Evolutionary conservation across 345 rosid genomes (phyloP).

Genomic region (Hibiscus tridactylites): DNA sequence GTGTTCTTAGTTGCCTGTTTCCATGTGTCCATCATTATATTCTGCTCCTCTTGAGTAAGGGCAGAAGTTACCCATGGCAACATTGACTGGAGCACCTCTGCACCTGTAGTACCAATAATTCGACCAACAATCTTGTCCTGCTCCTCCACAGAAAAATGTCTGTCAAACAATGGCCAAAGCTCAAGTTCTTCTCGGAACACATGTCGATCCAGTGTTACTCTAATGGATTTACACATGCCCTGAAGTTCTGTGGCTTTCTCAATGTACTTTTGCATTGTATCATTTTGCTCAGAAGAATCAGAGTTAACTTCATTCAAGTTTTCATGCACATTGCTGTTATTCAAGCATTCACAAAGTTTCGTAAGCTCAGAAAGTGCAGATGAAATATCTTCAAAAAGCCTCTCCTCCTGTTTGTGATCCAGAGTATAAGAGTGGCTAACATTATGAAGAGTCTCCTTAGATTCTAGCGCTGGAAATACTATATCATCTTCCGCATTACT

Average conservation of each 20-base stretch:
- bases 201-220: conserved; percentile 55
- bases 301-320: conserved; percentile 9
- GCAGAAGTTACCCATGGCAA: conserved; percentile 61
- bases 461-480: conserved; percentile 55
- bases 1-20: conserved; percentile 58
- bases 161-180: conserved; percentile 58
- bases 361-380: conserved; percentile 41
- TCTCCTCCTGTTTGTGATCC: conserved; percentile 59
- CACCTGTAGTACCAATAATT: conserved; percentile 58
- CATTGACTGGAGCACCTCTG: conserved; percentile 64
- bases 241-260: conserved; percentile 53
- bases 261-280: conserved; percentile 24
- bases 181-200: conserved; percentile 51
- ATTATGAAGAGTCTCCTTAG: conserved; percentile 53
- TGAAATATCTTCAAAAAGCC: conserved; percentile 48
- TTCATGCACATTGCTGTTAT: conserved; percentile 5
- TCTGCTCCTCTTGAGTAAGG: conserved; percentile 57
- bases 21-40: conserved; percentile 60
- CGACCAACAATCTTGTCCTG: conserved; percentile 55
- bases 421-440: conserved; percentile 59
- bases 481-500: conserved; percentile 66
- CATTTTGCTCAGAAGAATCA: conserved; percentile 14
- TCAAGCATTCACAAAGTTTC: conserved; percentile 30
- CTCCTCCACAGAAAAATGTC: conserved; percentile 54
- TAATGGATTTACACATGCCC: conserved; percentile 56